Evolutionary conservation across 2,329 filamentous ascomycete species (phyloP).

Genomic region (Coleophoma cylindrospora): DNA sequence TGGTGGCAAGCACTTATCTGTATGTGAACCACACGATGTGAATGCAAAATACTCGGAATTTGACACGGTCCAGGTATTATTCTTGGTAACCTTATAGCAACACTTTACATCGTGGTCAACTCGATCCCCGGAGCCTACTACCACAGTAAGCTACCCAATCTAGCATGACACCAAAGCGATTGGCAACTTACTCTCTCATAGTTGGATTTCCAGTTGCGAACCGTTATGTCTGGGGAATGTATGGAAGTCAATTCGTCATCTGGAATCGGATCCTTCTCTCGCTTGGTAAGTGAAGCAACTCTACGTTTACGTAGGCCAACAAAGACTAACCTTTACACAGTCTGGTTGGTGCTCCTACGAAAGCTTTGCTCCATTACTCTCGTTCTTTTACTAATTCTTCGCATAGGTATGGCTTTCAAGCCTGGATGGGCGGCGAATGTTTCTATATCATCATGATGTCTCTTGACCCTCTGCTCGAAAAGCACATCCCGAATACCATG

Average conservation of each 20-base stretch:
- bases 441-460: constrained; percentile 40
- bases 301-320: too few species aligned
- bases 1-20: constrained; percentile 39
- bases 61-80: constrained; percentile 19
- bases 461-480: constrained; percentile 37
- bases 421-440: constrained; percentile 41
- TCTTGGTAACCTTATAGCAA: constrained; percentile 31
- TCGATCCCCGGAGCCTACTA: constrained; percentile 32
- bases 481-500: constrained; percentile 36
- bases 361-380: not conserved
- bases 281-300: constrained; percentile 24
- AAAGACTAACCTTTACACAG: constrained; percentile 11
- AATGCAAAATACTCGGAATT: too few species aligned
- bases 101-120: constrained; percentile 26
- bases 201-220: constrained; percentile 36
- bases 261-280: constrained; percentile 36
- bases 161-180: too few species aligned
- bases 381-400: too few species aligned
- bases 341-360: not conserved
- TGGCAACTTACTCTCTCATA: too few species aligned
- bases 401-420: constrained; percentile 32
- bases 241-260: constrained; percentile 26
- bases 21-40: too few species aligned
- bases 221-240: constrained; percentile 35
- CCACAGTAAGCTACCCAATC: constrained; percentile 19